Evolutionary conservation across 768 basidiomycete species (phyloP), one percentile per base, ranked within the genome.

Genomic region (Panaeolus cyanescens): DNA sequence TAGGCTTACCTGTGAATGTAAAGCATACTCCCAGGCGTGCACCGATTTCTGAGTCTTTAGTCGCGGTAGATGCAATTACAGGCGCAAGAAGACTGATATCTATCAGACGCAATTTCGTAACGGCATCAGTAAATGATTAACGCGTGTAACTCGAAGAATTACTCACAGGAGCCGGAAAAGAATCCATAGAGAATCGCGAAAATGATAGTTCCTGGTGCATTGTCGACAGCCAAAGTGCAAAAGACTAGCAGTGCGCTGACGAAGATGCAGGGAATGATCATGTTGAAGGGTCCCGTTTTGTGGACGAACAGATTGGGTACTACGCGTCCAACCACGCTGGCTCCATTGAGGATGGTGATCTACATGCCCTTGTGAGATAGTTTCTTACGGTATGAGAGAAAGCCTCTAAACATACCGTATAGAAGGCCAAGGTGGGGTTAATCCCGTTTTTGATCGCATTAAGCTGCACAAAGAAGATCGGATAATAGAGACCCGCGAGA

Each of bases 381-480:
- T 10, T 17, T 6, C 25, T 30, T 12, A 30, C 56, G 25, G 60
- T 34, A 58, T 20, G n/a, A 61, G 6, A 33, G 10, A 34, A 33
- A 65, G 59, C 28, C 4, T 34, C 31, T 59, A 25, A 56, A 70
- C 74, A 30, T 59, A 87, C 86, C 31, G 79, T 80, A 61, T 87
- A 86, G 61, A 88, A 87, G 0, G 86, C 83, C 4, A 88, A 72
- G n/a, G 69, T 72, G 8, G 76, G 68, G 15, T 73, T 68, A 36
- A 84, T 74, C 1, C 80, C 79, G 58, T 83, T 83, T 54, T 75
- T 71, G 30, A 83, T 73, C 0, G 85, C 77, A 59, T 83, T 79
- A 12, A 87, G 69, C 63, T 88, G 87, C 6, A 87, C 64, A 66
- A 83, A 88, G 70, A 85, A 87, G 17, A 84, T 73, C 0, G 85